phyloP scores from a whole-genome alignment of 2,329 filamentous ascomycete genomes.

The Eutypella sp. region DNA sequence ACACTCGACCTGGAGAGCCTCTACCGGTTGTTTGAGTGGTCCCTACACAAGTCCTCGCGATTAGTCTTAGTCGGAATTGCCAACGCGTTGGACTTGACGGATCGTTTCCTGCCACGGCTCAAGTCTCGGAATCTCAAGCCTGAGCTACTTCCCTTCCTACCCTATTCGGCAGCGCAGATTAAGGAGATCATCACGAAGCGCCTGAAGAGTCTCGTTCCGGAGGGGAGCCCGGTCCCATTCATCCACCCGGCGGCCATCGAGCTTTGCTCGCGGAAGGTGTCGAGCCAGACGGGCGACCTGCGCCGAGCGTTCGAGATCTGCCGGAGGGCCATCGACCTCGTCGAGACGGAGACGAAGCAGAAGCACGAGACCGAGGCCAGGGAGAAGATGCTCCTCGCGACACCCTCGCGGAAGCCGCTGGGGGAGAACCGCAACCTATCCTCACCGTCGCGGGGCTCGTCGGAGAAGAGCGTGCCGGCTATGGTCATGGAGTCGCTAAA shows the following conservation, averaged over 20 bases:
- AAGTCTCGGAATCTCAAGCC: conserved; percentile 92
- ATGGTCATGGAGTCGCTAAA: conserved; percentile 51
- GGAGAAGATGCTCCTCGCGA: conserved; percentile 53
- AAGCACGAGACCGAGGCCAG: conserved; percentile 62
- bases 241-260: conserved; percentile 92
- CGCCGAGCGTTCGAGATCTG: conserved; percentile 95
- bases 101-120: conserved; percentile 87
- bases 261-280: conserved; percentile 89
- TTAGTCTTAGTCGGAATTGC: conserved; percentile 88
- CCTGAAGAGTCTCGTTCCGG: conserved; percentile 67
- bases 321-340: conserved; percentile 79
- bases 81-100: conserved; percentile 91
- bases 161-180: conserved; percentile 84
- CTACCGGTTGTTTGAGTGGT: conserved; percentile 96
- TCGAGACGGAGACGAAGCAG: conserved; percentile 76
- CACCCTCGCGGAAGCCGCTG: conserved; percentile 70
- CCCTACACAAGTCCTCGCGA: conserved; percentile 71
- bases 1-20: conserved; percentile 83
- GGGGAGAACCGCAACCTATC: conserved; percentile 77
- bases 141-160: conserved; percentile 82
- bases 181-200: conserved; percentile 81
- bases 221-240: conserved; percentile 65
- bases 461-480: conserved; percentile 40
- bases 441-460: conserved; percentile 37
- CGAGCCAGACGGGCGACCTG: conserved; percentile 88